A percentile compares a stretch with the other conserved stretches of the same genome.
phyloP scores from a whole-genome alignment of 352 stramenopile species.

The Phytophthora vignae region DNA sequence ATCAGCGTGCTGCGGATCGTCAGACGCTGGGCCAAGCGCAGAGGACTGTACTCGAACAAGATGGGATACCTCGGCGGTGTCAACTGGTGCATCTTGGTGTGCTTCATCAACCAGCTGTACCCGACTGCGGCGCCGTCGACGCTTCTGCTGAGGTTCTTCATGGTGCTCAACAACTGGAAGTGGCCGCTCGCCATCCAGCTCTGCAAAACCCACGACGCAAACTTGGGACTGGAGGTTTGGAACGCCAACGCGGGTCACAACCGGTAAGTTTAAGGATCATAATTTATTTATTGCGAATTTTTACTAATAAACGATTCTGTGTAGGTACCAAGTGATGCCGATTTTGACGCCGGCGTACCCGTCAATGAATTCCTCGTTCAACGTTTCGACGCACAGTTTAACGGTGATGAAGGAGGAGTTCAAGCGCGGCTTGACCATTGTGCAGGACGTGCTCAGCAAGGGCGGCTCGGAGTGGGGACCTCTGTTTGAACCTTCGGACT shows the following conservation, averaged over 20 bases:
- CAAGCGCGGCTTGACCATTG: conserved; percentile 75
- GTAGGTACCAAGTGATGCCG: conserved; percentile 96
- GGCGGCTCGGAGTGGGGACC: conserved; percentile 80
- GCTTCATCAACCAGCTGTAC: conserved; percentile 95
- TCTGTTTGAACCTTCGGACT: conserved; percentile 86
- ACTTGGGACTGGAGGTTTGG: conserved; percentile 89
- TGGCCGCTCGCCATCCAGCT: conserved; percentile 92
- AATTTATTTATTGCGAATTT: not conserved
- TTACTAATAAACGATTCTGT: conserved; percentile 6
- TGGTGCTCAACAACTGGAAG: conserved; percentile 92
- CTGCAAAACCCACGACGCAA: conserved; percentile 88
- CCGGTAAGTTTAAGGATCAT: conserved; percentile 37
- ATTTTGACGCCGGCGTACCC: conserved; percentile 99
- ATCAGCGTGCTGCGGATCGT: conserved; percentile 90
- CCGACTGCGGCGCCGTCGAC: conserved; percentile 87
- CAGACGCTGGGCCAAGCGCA: conserved; percentile 88
- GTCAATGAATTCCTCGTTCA: conserved; percentile 99
- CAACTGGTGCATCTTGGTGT: conserved; percentile 99
- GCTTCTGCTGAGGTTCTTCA: conserved; percentile 90
- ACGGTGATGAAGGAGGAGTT: conserved; percentile 96
- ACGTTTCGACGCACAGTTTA: conserved; percentile 96
- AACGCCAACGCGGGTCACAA: conserved; percentile 90
- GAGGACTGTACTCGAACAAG: conserved; percentile 99
- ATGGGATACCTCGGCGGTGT: conserved; percentile 99
- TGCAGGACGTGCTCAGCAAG: conserved; percentile 88